A percentile compares a stretch with the other conserved stretches of the same genome.
Conservation (phyloP, 2,329 filamentous ascomycete genomes). For the Colletotrichum orbiculare region DNA sequence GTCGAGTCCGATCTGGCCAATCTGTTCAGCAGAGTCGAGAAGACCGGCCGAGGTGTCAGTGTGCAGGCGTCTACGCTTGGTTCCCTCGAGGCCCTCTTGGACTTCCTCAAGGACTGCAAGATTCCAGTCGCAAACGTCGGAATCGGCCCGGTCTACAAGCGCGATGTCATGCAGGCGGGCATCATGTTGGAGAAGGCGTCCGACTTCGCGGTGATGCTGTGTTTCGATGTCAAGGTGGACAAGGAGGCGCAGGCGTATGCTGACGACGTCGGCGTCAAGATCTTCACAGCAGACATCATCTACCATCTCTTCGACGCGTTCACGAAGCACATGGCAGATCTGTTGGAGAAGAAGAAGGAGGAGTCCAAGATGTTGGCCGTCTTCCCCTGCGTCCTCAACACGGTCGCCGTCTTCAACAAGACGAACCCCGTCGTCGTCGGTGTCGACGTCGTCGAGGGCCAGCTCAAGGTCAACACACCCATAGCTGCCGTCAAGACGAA, state of each 20-base stretch:
- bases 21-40: conserved; percentile 90
- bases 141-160: conserved; percentile 97
- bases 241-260: conserved; percentile 94
- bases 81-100: conserved; percentile 93
- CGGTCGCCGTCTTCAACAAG: conserved; percentile 98
- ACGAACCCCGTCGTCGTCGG: conserved; percentile 94
- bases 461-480: conserved; percentile 86
- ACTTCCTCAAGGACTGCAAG: conserved; percentile 96
- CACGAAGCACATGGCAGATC: conserved; percentile 90
- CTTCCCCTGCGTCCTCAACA: conserved; percentile 91
- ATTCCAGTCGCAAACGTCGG: conserved; percentile 98
- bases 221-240: conserved; percentile 99
- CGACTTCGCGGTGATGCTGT: conserved; percentile 98
- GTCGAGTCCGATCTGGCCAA: conserved; percentile 95
- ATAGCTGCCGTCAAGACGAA: conserved; percentile 89
- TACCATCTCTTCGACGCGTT: conserved; percentile 98
- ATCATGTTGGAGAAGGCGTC: conserved; percentile 96
- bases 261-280: conserved; percentile 93
- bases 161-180: conserved; percentile 94
- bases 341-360: conserved; percentile 93
- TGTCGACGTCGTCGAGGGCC: conserved; percentile 94
- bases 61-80: conserved; percentile 98
- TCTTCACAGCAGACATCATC: conserved; percentile 99
- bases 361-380: conserved; percentile 95
- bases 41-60: conserved; percentile 91